Percentiles rank a stretch among this genome's conserved stretches.
phyloP scores from a whole-genome alignment of 331 rosid genomes.

The Erythrophleum ivorense region DNA sequence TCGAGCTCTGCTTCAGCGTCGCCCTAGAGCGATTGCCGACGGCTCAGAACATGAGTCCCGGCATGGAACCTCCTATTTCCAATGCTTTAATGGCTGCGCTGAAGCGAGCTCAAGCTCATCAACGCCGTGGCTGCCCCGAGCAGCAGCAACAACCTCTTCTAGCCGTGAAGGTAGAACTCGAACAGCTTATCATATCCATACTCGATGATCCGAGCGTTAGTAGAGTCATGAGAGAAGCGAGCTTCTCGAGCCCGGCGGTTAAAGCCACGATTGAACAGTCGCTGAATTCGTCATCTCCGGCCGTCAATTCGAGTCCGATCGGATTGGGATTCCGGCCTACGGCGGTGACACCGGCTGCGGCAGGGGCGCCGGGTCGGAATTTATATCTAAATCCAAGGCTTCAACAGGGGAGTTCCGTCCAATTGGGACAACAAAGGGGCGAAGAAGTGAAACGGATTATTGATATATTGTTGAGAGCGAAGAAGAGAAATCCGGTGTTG shows the following conservation, averaged over 20 bases:
- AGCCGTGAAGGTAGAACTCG: slow-evolving; percentile 91
- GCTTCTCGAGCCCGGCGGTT: slow-evolving; percentile 94
- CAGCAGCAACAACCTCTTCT: slow-evolving; percentile 96
- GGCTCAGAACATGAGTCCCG: slow-evolving; percentile 56
- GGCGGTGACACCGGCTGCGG: slow-evolving; percentile 14
- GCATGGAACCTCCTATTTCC: slow-evolving; percentile 68
- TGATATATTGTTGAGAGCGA: slow-evolving; percentile 65
- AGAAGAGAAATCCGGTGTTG: slow-evolving; percentile 86
- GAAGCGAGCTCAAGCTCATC: slow-evolving; percentile 80
- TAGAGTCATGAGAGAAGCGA: slow-evolving; percentile 98
- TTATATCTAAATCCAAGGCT: slow-evolving; percentile 81
- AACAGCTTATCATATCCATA: slow-evolving; percentile 89
- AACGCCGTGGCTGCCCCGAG: slow-evolving; percentile 83
- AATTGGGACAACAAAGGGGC: slow-evolving; percentile 56
- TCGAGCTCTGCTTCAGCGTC: slow-evolving; percentile 79
- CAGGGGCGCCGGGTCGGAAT: slow-evolving; percentile 48
- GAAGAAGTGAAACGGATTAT: slow-evolving; percentile 69
- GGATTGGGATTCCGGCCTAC: slow-evolving; percentile 74
- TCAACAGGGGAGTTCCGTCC: slow-evolving; percentile 62
- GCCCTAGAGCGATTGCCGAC: slow-evolving; percentile 74
- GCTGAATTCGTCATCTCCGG: slow-evolving; percentile 57
- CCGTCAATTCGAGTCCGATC: slow-evolving; percentile 60
- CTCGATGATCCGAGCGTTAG: slow-evolving; percentile 98
- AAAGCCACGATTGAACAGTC: slow-evolving; percentile 91
- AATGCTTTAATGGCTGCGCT: slow-evolving; percentile 80